Evolutionary conservation across 371 early-diverging fungal species (phyloP), one percentile per base, ranked within the genome.

Genomic region (Rhizopus sp.): DNA sequence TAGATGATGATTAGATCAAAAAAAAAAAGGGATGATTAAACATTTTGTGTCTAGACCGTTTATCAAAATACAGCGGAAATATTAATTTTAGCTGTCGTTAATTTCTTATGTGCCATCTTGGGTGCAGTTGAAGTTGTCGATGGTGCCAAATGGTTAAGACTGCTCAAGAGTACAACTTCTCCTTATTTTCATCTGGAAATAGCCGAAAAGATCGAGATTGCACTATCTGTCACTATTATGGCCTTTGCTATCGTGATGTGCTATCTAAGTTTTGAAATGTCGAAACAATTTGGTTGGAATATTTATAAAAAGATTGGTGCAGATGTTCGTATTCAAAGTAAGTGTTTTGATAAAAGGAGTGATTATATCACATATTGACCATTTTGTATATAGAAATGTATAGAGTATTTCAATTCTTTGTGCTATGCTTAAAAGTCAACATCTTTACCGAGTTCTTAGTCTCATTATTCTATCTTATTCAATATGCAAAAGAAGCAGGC

Each of bases 351-450:
- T 37, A 37, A 37, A 23, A 23, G 23, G 23, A 23, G 23, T 39
- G 6, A 23, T 37, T 17, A 29, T 42, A 31, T 16, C 3, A 23
- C 23, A 6, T 17, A 7, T 33, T 44, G 32, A 13, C 12, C 29
- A 16, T 51, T 30, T n/a, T 38, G 7, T 59, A 17, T 33, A 41
- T 55, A 77, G 78, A 53, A 50, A 79, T 79, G 80, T 79, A 79
- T 50, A 68, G 74, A 3, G 66, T 60, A 7, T 76, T 76, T 37
- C 80, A 79, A 55, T 76, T 79, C 55, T 79, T 79, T 63, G 77
- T 79, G 12, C 52, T 79, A 45, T 55, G 69, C 5, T 63, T 79
- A 29, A 79, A 79, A 54, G 69, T 79, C 34, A 72, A 79, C 37
- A 57, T 79, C n/a, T 79, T 76, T 50, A 70, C 72, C 0, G 69